A percentile compares a stretch with the other conserved stretches of the same genome.
These are phyloP conservation scores for Phytophthora fragariae DNA, from an alignment of 352 stramenopile species.

Conservation along the genomic window DNA sequence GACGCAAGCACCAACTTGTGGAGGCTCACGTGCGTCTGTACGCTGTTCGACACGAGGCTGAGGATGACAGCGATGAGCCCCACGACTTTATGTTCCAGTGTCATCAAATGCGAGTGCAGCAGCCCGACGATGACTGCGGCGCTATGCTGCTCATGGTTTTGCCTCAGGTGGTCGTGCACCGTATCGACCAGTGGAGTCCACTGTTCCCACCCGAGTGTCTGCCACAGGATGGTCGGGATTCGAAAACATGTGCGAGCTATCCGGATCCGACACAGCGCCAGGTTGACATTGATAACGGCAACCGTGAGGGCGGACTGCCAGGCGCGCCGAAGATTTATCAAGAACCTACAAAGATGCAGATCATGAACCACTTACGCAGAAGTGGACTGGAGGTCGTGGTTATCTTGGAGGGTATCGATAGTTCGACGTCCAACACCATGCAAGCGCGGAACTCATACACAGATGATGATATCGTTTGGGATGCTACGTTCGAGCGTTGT, in stretches of 20 bases:
- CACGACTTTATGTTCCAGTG: conserved; percentile 77
- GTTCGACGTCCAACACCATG: conserved; percentile 89
- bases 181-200: conserved; percentile 88
- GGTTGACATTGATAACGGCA: conserved; percentile 89
- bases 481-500: conserved; percentile 82
- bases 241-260: conserved; percentile 65
- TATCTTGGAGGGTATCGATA: conserved; percentile 86
- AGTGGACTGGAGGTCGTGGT: conserved; percentile 84
- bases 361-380: conserved; percentile 70
- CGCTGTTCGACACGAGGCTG: conserved; percentile 76
- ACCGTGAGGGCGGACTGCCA: conserved; percentile 61
- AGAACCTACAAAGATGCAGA: conserved; percentile 74
- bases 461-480: conserved; percentile 82
- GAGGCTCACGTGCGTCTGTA: conserved; percentile 88
- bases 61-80: conserved; percentile 46
- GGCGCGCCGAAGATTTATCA: conserved; percentile 47
- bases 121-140: conserved; percentile 85
- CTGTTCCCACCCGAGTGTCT: conserved; percentile 84
- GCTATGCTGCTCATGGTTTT: conserved; percentile 87
- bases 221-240: conserved; percentile 50
- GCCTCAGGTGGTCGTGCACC: conserved; percentile 83
- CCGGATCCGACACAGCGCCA: conserved; percentile 76
- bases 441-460: conserved; percentile 87
- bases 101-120: conserved; percentile 90
- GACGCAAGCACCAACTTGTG: conserved; percentile 89